Evolutionary conservation across 2,329 filamentous ascomycete genomes (phyloP).

Genomic region (Penicillium sp.): DNA sequence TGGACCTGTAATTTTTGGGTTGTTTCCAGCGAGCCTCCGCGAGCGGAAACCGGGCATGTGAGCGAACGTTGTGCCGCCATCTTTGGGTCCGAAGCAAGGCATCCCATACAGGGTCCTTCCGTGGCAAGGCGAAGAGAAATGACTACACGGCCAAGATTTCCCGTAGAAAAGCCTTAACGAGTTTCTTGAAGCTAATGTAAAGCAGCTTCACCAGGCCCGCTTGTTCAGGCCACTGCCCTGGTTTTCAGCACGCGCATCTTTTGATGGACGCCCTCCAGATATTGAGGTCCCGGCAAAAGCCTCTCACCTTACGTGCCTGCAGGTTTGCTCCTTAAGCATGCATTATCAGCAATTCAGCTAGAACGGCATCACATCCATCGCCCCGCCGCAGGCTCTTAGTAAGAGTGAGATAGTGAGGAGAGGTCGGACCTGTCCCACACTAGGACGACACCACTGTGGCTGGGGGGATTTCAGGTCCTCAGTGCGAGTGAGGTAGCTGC

Average conservation of each 20-base stretch:
- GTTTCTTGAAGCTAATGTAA: slow-evolving; percentile 14
- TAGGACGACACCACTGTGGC: slow-evolving; percentile 1
- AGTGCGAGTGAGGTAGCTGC: slow-evolving; percentile 5
- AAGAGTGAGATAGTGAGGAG: background rate
- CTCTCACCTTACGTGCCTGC: slow-evolving; percentile 6
- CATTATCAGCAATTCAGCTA: slow-evolving; percentile 9
- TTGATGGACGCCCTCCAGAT: slow-evolving; percentile 14
- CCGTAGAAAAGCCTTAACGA: slow-evolving; percentile 16
- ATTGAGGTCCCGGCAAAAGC: slow-evolving; percentile 13
- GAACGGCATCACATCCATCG: slow-evolving; percentile 5
- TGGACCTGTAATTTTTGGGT: too few relatives aligned
- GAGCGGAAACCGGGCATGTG: too few relatives aligned
- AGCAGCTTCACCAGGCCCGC: slow-evolving; percentile 12
- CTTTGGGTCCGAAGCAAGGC: too few relatives aligned
- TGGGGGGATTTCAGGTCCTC: background rate
- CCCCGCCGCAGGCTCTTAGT: background rate
- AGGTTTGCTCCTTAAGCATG: slow-evolving; percentile 10
- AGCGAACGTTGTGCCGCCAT: too few relatives aligned
- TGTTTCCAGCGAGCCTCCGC: too few relatives aligned
- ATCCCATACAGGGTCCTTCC: too few relatives aligned
- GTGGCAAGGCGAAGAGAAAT: slow-evolving; percentile 1
- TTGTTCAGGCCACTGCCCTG: slow-evolving; percentile 17
- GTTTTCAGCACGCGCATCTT: slow-evolving; percentile 15
- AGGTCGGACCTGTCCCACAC: slow-evolving; percentile 1
- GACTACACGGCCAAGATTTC: slow-evolving; percentile 11